A percentile compares a stretch with the other conserved stretches of the same genome.
Evolutionary conservation across 345 rosid species (phyloP).

Genomic region (Pistacia vera): DNA sequence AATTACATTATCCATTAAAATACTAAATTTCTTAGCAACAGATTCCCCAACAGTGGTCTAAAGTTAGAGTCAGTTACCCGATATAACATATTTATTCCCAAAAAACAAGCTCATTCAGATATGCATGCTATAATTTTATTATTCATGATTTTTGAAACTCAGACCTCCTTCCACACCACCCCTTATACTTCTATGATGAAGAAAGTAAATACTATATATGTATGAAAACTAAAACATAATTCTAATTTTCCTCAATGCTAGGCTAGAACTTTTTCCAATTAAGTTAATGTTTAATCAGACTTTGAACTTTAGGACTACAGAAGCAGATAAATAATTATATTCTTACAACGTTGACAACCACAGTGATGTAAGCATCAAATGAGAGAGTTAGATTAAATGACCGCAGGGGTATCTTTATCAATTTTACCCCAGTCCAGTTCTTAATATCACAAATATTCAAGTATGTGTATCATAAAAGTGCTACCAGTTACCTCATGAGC

Average conservation of each 20-base stretch:
- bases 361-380: background rate
- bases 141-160: background rate
- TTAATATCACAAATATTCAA: slow-evolving; percentile 12
- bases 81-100: no score
- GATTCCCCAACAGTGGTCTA: background rate
- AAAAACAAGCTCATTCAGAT: background rate
- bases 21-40: background rate
- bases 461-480: slow-evolving; percentile 14
- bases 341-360: background rate
- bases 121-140: background rate
- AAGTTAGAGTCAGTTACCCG: background rate
- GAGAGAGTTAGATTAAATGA: background rate
- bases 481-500: slow-evolving; percentile 60
- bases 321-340: background rate
- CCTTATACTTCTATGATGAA: background rate
- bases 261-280: background rate
- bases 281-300: background rate
- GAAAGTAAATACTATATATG: background rate
- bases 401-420: background rate
- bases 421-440: background rate
- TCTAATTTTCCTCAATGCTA: background rate
- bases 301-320: background rate
- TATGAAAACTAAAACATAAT: background rate
- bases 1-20: no score
- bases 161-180: background rate